Percentiles rank a stretch among this genome's conserved stretches.
Conservation (phyloP, 257 asterid genomes). For the Cinchona pubescens region DNA sequence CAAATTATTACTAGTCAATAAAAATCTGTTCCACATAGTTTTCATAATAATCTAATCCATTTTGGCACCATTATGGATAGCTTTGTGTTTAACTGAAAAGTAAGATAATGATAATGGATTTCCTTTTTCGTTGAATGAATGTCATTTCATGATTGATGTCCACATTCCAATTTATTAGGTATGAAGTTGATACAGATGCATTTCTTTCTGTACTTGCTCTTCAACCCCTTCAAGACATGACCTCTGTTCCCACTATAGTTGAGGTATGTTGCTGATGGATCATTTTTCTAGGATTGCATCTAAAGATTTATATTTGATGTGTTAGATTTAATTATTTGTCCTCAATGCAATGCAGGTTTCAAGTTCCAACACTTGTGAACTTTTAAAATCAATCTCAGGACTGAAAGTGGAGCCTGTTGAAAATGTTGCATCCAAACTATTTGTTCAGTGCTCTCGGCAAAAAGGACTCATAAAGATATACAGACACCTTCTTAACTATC, state of each 20-base stretch:
- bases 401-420: constrained; percentile 87
- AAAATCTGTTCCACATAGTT: background rate
- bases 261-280: constrained; percentile 52
- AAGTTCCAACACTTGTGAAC: constrained; percentile 79
- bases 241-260: constrained; percentile 77
- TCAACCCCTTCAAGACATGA: constrained; percentile 79
- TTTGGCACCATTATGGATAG: background rate
- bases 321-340: constrained; percentile 4
- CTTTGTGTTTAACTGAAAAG: background rate
- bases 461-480: constrained; percentile 93
- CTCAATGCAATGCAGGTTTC: constrained; percentile 63
- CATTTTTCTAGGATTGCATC: constrained; percentile 7
- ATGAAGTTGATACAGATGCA: constrained; percentile 94
- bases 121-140: background rate
- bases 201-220: constrained; percentile 93
- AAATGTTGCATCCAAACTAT: constrained; percentile 83
- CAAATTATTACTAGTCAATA: background rate
- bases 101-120: background rate
- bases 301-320: background rate
- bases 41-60: background rate
- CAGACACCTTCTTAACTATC: constrained; percentile 91
- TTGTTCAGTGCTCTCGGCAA: constrained; percentile 97
- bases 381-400: constrained; percentile 82
- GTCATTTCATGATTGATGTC: background rate
- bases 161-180: constrained; percentile 40